phyloP scores from a whole-genome alignment of 1,139 yeast genomes.

The Casaregolazyma lundiana region DNA sequence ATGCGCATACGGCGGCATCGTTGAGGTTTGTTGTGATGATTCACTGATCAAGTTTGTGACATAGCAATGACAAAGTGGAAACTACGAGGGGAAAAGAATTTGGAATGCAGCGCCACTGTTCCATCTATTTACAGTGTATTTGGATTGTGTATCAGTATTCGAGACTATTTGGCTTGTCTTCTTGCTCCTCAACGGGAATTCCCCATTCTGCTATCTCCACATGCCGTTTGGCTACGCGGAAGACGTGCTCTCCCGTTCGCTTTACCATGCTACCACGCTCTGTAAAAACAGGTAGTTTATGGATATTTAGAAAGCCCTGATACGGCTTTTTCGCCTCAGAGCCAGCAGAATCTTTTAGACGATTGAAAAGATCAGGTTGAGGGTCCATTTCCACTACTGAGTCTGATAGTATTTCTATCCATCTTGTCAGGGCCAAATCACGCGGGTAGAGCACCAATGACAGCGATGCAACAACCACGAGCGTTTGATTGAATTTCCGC shows the following conservation, averaged over 20 bases:
- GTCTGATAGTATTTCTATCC: constrained; percentile 61
- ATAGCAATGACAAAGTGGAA: no score
- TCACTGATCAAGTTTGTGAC: no score
- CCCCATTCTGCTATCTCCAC: constrained; percentile 92
- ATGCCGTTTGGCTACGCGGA: constrained; percentile 74
- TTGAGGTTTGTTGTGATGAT: neutral
- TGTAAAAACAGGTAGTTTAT: constrained; percentile 66
- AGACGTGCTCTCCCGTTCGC: constrained; percentile 73
- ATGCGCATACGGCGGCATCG: neutral
- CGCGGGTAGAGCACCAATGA: constrained; percentile 68
- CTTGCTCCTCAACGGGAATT: constrained; percentile 76
- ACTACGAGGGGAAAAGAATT: neutral
- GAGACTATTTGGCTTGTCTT: neutral
- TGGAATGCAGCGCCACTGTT: neutral
- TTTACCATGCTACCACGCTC: constrained; percentile 79
- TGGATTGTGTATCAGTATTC: neutral
- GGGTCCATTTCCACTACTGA: constrained; percentile 75
- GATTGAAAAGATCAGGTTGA: constrained; percentile 59
- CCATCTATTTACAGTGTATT: neutral
- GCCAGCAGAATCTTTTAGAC: constrained; percentile 34
- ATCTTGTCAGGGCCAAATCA: constrained; percentile 43
- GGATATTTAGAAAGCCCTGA: constrained; percentile 79
- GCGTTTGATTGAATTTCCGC: constrained; percentile 43
- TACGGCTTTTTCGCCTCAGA: constrained; percentile 20
- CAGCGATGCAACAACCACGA: constrained; percentile 52